Evolutionary conservation across 768 basidiomycete species (phyloP), one percentile per base, ranked within the genome.

Genomic region (Piloderma croceum): DNA sequence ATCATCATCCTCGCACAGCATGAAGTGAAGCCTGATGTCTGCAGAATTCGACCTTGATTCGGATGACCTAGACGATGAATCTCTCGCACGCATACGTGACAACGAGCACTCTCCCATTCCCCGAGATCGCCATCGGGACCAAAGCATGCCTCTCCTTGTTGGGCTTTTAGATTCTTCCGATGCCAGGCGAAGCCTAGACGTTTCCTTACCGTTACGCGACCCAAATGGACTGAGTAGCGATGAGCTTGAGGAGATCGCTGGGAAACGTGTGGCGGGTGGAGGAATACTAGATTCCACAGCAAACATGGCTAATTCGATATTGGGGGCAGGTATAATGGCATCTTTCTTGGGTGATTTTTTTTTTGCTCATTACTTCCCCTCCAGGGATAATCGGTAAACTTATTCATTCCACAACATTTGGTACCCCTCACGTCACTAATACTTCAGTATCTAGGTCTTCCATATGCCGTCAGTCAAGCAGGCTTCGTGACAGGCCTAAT

Each of bases 261-360:
- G 73, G 17, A 83, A 83, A 58, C 68, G 70, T 33, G 69, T 63
- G 27, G 74, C 79, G 0, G 85, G 88, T 33, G 87, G 89, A 17
- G 79, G 81, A 0, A 62, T 91, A 67, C 7, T 90, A 2, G 81
- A 88, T 53, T 90, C 87, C 6, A 73, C 89, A 43, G 84, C 88
- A 17, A 88, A 93, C 58, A 96, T 96, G 94, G 87, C 90, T 17
- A 97, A 98, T 57, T 91, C 89, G 2, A 96, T 98, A 24, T 66
- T 97, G 11, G 93, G 93, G 31, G 93, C 93, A 55, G 92, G 91
- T 77, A 62, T 29, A 29, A 29, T 29, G 9, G 15, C 27, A 15
- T 15, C 27, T 29, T 9, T 15, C 9, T 15, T 15, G 15, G 9
- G 10, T 9, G 15, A 9, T 9, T 35, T 25, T 31, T 36, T 33